Evolutionary conservation across 1,284 basidiomycete species (phyloP), one percentile per base, ranked within the genome.

Genomic region (Leccinum griseonigrum): DNA sequence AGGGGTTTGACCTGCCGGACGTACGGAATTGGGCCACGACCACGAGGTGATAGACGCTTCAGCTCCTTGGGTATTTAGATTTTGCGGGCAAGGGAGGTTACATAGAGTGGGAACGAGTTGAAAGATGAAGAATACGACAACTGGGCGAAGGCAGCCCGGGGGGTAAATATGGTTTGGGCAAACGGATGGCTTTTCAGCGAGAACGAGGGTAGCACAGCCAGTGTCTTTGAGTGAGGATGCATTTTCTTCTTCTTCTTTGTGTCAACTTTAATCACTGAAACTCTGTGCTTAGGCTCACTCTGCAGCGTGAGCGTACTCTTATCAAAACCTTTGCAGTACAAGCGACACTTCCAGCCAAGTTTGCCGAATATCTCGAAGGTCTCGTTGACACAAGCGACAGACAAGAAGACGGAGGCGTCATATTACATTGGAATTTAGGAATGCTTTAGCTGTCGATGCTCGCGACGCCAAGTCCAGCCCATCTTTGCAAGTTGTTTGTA

Each of bases 321-420:
- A 82, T 95, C 57, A 69, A 76, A 2, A 28, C 29, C 1, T 62
- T 60, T 32, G 57, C 56, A 11, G 13, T 56, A 9, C 63, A 65
- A 18, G 50, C 43, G 7, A 6, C 60, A 4, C 57, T 76, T 5
- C 26, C 72, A 8, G 64, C 63, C 8, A 75, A 71, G 57, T 38
- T 59, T 54, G 71, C 76, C 3, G 85, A 82, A 57, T 79, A 84
- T 4, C 71, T 91, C 38, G 92, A 94, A 61, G 90, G 88, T 0
- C 68, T 96, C 10, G 90, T 95, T 57, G 95, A 97, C 74, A 90
- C 93, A 2, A 94, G 91, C 64, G 95, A 98, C 73, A 80, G 92
- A n/a, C 69, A 72, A 4, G 95, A 97, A 74, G 91, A 84, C 1
- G 92, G 90, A 0, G 82, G 79, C 13, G 82, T 90, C 2, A 85